phyloP scores from a whole-genome alignment of 371 early-diverging fungal genomes.

The Lichtheimia ramosa region DNA sequence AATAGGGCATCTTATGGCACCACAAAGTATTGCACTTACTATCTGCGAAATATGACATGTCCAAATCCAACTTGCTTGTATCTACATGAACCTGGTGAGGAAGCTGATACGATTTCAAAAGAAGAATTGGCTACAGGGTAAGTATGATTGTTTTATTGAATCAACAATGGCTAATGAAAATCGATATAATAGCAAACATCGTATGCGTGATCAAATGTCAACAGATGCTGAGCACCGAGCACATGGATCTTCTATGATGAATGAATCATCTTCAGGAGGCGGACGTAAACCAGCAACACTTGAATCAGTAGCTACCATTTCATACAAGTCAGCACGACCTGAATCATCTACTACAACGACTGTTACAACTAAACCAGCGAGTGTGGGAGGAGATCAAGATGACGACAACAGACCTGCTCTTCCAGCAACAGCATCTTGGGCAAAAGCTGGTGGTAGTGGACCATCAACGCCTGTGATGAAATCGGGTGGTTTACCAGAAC shows the following conservation, averaged over 20 bases:
- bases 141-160: not conserved
- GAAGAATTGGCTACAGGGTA: slow-evolving; percentile 66
- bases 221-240: slow-evolving; percentile 34
- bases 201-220: slow-evolving; percentile 55
- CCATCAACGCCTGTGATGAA: slow-evolving; percentile 52
- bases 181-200: slow-evolving; percentile 48
- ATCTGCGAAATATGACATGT: slow-evolving; percentile 86
- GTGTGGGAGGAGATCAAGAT: slow-evolving; percentile 1
- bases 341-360: slow-evolving; percentile 1
- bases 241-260: slow-evolving; percentile 2
- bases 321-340: slow-evolving; percentile 18
- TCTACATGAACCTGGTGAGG: slow-evolving; percentile 94
- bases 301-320: slow-evolving; percentile 28
- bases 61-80: slow-evolving; percentile 93
- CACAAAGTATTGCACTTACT: slow-evolving; percentile 97
- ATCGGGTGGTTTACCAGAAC: slow-evolving; percentile 32
- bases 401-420: slow-evolving; percentile 56
- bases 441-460: slow-evolving; percentile 38
- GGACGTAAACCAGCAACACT: slow-evolving; percentile 24
- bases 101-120: slow-evolving; percentile 73
- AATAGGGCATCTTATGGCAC: slow-evolving; percentile 84
- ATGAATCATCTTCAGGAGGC: not conserved
- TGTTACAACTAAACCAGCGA: slow-evolving; percentile 4
- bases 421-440: slow-evolving; percentile 70
- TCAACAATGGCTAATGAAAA: not conserved